A percentile compares a stretch with the other conserved stretches of the same genome.
Evolutionary conservation across 2,329 filamentous ascomycete species (phyloP).

Genomic region (Shiraia bambusicola): DNA sequence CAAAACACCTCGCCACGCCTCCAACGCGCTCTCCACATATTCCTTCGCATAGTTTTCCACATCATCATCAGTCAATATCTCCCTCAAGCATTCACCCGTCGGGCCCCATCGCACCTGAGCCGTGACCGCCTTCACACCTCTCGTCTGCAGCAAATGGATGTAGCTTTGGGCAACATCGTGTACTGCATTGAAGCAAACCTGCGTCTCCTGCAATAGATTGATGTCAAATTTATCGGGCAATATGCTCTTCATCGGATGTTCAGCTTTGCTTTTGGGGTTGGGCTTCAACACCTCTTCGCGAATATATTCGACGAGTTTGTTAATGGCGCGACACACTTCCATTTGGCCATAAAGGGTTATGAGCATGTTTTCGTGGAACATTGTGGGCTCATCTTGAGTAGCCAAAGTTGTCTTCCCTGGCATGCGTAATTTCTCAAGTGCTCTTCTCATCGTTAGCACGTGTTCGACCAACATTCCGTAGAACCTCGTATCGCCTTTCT

Average conservation of each 20-base stretch:
- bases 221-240: constrained; percentile 19
- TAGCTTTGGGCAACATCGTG: constrained; percentile 15
- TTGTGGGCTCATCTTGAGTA: constrained; percentile 14
- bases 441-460: constrained; percentile 10
- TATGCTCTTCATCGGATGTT: constrained; percentile 16
- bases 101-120: constrained; percentile 24
- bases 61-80: constrained; percentile 25
- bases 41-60: constrained; percentile 28
- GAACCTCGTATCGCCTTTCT: background rate
- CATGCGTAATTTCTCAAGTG: constrained; percentile 14
- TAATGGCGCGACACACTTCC: constrained; percentile 21
- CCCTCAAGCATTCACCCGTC: constrained; percentile 24
- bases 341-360: constrained; percentile 25
- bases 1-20: constrained; percentile 33
- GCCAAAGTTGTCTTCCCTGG: constrained; percentile 6
- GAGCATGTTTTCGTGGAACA: constrained; percentile 29
- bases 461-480: constrained; percentile 1
- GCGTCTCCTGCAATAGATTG: constrained; percentile 11
- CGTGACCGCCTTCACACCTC: constrained; percentile 22
- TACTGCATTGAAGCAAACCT: constrained; percentile 17
- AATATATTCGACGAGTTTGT: constrained; percentile 16
- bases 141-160: constrained; percentile 23
- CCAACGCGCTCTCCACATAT: constrained; percentile 36
- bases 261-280: constrained; percentile 18
- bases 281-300: constrained; percentile 16